Evolutionary conservation across 768 basidiomycete genomes (phyloP), one percentile per base, ranked within the genome.

Genomic region (Mycena venus): DNA sequence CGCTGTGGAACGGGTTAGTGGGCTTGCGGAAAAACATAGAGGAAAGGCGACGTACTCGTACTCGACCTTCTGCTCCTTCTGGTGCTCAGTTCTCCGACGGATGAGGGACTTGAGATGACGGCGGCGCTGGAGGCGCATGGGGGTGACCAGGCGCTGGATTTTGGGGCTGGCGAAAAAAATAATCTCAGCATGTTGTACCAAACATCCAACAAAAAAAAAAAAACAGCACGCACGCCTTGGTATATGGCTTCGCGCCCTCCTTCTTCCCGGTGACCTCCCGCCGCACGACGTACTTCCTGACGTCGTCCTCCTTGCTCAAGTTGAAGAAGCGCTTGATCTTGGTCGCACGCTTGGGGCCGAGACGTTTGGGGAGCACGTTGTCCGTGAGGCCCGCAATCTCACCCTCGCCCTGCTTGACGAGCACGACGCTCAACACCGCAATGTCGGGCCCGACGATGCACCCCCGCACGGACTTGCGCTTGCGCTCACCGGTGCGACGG

Each of bases 291-390:
- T 98, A 99, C 87, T 98, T 97, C 87, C 96, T 92, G 72, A 99
- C 98, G 88, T 99, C 98, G 82, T 99, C 98, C 81, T 97, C 94
- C 91, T 99, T 99, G 87, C 90, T 89, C 83, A 99, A 88, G 90
- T 98, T 98, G 91, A 99, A 99, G 91, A 99, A 98, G 82, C 86
- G 91, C 84, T 97, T 91, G 86, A 99, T 99, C 92, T 97, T 98
- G 74, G 96, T 96, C 73, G 97, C 97, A 79, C 97, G 88, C 94
- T 99, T 99, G 82, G 98, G 98, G 71, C 98, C 98, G 77, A 98
- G 92, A 71, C 97, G 89, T 89, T 99, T 99, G 84, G 97, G 97
- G 60, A 99, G 91, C 78, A 97, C 93, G 78, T 84, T 91, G 84
- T 99, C 97, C 78, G 98, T 99, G 65, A 99, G 87, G 31, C 96